Base-by-base conservation (phyloP, 1,284 basidiomycete species). In the Calocybe gambosa region DNA sequence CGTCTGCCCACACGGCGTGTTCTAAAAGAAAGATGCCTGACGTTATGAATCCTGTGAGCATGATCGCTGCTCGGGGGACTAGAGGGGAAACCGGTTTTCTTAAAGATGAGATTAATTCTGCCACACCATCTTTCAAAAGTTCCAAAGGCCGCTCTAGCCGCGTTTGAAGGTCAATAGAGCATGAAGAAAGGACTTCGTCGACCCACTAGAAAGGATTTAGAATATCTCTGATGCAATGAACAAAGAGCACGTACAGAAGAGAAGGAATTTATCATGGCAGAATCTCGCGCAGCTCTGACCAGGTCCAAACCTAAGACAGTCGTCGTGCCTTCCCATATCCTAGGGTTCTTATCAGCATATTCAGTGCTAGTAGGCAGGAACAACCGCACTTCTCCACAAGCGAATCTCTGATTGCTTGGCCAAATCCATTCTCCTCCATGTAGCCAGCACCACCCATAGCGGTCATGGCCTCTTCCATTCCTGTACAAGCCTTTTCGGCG, bases 291-390 rank as follows among this genome's bases (percentile, higher is more conserved):
- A 23, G 74, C 78, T 42, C 85, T 68, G 3, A 78, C 65, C 33
- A 89, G 65, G 57, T 90, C 87, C 39, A 89, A 62, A 1, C 83
- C 72, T 1, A 89, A 70, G 1, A 89, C 81, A 2, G 77, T 77
- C 3, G 74, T 72, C 0, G 85, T 88, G 0, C 85, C 88, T 64
- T 91, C 88, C 88, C 88, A 91, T 41, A 91, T 88, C 54, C 71
- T 70, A 15, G 5, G 21, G 10, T 2, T 23, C 13, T 19, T 13
- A 2, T 19, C 37, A 26, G 13, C 15, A 34, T 9, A 28, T 16
- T 8, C 18, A 33, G 21, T 35, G 1, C 1, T 4, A 39, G n/a
- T 3, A 39, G 26, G 29, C 15, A 42, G 9, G n/a, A 21, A 28
- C 12, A 3, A 20, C 56, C 61, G 10, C 51, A 71, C 71, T 81